A percentile compares a stretch with the other conserved stretches of the same genome.
These are phyloP conservation scores for Solanum hybrid DNA, from an alignment of 305 asterid species.

Conservation along the genomic window DNA sequence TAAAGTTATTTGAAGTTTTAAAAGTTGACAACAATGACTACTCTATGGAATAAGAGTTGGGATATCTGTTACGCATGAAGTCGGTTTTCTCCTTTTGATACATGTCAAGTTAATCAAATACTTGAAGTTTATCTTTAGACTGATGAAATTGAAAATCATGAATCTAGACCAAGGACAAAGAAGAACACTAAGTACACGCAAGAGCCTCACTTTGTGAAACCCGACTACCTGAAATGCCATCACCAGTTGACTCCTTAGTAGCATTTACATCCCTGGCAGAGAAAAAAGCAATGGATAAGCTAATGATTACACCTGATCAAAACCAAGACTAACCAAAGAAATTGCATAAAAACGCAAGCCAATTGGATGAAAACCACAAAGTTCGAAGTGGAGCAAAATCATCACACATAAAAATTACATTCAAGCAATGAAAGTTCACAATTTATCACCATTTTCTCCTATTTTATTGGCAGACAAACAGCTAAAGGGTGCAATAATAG, in stretches of 20 bases:
- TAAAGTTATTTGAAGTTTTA: neutral
- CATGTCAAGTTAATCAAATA: neutral
- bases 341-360: neutral
- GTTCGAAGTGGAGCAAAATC: neutral
- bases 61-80: neutral
- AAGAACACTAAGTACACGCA: neutral
- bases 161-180: neutral
- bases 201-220: slow-evolving; percentile 18
- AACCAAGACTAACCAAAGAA: neutral
- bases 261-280: slow-evolving; percentile 19
- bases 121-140: neutral
- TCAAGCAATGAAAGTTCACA: neutral
- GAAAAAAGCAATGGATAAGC: neutral
- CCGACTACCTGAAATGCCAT: slow-evolving; percentile 9
- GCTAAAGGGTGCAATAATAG: neutral
- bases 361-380: neutral
- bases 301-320: neutral
- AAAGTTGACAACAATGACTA: neutral
- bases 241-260: slow-evolving; percentile 13
- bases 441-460: neutral
- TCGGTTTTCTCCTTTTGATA: neutral
- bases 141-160: neutral
- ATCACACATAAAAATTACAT: neutral
- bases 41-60: neutral
- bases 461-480: neutral